phyloP scores from a whole-genome alignment of 2,329 filamentous ascomycete genomes.

The Neocucurbitaria cava region DNA sequence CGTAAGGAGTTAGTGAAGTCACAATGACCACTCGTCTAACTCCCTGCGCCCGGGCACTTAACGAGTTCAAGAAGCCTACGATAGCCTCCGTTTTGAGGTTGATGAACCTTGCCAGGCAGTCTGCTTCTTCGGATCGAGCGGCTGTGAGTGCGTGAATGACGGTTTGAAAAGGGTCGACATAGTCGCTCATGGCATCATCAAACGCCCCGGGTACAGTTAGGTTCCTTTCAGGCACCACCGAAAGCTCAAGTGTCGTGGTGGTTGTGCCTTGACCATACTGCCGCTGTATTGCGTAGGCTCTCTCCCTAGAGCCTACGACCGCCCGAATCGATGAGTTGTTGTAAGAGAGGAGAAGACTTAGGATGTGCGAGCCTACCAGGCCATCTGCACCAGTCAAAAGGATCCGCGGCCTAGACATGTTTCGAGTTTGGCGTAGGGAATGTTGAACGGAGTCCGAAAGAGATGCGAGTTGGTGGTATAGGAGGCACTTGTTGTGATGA shows the following conservation, averaged over 20 bases:
- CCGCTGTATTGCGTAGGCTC: slow-evolving; percentile 21
- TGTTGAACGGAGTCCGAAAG: slow-evolving; percentile 1
- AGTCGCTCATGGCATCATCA: slow-evolving; percentile 23
- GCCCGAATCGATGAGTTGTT: slow-evolving; percentile 32
- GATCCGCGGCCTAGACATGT: slow-evolving; percentile 30
- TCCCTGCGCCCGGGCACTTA: slow-evolving; percentile 18
- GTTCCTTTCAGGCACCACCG: slow-evolving; percentile 22
- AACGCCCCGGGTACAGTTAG: slow-evolving; percentile 22
- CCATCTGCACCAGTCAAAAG: slow-evolving; percentile 33
- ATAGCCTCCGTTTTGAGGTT: slow-evolving; percentile 28
- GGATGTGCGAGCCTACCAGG: slow-evolving; percentile 36
- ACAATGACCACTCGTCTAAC: slow-evolving; percentile 35
- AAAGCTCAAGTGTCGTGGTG: slow-evolving; percentile 28
- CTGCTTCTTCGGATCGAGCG: slow-evolving; percentile 29
- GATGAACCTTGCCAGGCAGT: slow-evolving; percentile 36
- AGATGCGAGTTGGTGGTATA: neutral
- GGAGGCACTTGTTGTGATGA: neutral
- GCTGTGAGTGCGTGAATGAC: slow-evolving; percentile 32
- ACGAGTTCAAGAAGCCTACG: slow-evolving; percentile 26
- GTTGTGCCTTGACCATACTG: slow-evolving; percentile 19
- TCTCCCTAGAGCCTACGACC: slow-evolving; percentile 28
- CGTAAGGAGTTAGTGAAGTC: slow-evolving; percentile 32
- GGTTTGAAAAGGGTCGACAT: slow-evolving; percentile 30
- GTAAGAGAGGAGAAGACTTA: slow-evolving; percentile 30
- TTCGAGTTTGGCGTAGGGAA: neutral